Evolutionary conservation across 164 flowering plant species (phyloP), one percentile per base, ranked within the genome.

Genomic region (Akebia trifoliata): DNA sequence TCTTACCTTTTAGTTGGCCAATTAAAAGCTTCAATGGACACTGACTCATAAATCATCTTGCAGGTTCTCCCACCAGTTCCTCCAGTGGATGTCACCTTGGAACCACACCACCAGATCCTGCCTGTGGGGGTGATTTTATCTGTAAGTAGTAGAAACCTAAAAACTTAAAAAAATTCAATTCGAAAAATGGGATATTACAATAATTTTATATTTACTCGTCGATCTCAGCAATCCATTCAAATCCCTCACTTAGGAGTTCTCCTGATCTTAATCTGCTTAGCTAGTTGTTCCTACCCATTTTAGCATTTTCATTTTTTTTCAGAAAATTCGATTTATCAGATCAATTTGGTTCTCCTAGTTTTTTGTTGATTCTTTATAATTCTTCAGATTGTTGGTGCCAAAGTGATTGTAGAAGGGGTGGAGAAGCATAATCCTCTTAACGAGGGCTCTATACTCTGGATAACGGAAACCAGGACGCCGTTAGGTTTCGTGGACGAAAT

Each of bases 381-480:
- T 55, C 8, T 42, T 18, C 82, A 94, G 99, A 63, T 83, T 0
- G 28, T 88, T 12, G 96, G 86, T 28, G 48, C 82, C 50, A 81
- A 91, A 72, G 86, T 88, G 12, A 73, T 94, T 61, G 96, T 94
- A 17, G 96, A 90, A 77, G 99, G 96, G 26, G 50, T 68, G 34
- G 97, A 83, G 78, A 84, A 81, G 71, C 97, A 94, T 68, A 80
- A 68, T 62, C 97, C 97, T 43, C 87, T 94, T 1, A 80, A 63
- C 60, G 99, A 94, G 62, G 97, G 99, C 52, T 94, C 99, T 12
- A 84, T 90, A 25, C 86, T 94, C 18, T 94, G 99, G 97, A 73
- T 90, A 61, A 76, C 96, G 7, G 90, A 81, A 56, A 72, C 59
- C 32, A 72, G 93, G 62, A 55, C 55, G 17, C 92, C 95, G 30